Evolutionary conservation across 2,329 filamentous ascomycete genomes (phyloP).

Genomic region (Claviceps sp.): DNA sequence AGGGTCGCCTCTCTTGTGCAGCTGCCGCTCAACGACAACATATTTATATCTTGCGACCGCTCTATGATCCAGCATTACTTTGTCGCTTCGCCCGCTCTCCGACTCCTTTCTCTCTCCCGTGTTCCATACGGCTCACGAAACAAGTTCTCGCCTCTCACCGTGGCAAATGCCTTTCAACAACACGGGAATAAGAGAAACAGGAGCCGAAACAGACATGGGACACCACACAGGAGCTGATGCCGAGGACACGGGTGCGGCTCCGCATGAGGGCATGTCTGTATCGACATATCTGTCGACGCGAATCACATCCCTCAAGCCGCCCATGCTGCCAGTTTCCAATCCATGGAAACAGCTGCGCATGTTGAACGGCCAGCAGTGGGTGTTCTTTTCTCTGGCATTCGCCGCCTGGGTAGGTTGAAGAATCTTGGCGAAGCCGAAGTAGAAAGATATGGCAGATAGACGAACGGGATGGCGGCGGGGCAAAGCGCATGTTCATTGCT

Average conservation of each 20-base stretch:
- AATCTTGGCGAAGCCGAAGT: no score
- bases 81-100: no score
- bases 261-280: slow-evolving; percentile 35
- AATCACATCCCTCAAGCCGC: slow-evolving; percentile 41
- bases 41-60: no score
- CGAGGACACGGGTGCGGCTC: slow-evolving; percentile 16
- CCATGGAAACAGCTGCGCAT: slow-evolving; percentile 35
- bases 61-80: no score
- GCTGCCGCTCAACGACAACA: no score
- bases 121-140: neutral
- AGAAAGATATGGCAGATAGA: no score
- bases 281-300: slow-evolving; percentile 37
- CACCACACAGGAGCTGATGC: slow-evolving; percentile 15
- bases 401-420: slow-evolving; percentile 35
- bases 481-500: neutral
- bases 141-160: neutral
- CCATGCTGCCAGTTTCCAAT: slow-evolving; percentile 40
- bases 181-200: no score
- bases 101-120: no score
- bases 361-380: slow-evolving; percentile 38
- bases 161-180: neutral
- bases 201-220: slow-evolving; percentile 3
- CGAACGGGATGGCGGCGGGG: no score
- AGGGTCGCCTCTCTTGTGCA: no score
- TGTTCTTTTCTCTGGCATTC: slow-evolving; percentile 41